Percentiles rank a stretch among this genome's conserved stretches.
These are phyloP conservation scores for Grigorovia jiainica DNA, from an alignment of 805 yeast genomes.

Conservation along the genomic window DNA sequence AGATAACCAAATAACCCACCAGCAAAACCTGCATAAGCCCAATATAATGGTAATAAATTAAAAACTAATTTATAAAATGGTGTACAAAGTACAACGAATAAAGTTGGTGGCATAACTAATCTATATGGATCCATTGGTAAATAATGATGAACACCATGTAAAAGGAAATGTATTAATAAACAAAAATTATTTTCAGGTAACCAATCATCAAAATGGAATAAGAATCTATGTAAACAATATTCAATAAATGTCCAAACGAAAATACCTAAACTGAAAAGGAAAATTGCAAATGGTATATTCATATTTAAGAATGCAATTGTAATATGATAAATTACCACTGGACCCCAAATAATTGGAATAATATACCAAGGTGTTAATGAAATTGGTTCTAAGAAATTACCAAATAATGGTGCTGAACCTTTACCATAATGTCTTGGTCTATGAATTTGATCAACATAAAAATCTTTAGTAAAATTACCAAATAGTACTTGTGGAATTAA, in stretches of 20 bases:
- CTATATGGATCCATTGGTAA: constrained; percentile 93
- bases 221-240: constrained; percentile 77
- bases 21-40: constrained; percentile 87
- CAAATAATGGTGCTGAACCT: constrained; percentile 93
- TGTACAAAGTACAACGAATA: constrained; percentile 58
- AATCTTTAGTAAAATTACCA: constrained; percentile 72
- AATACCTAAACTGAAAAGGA: constrained; percentile 69
- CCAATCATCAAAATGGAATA: constrained; percentile 84
- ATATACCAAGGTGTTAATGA: constrained; percentile 93
- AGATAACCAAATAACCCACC: constrained; percentile 95
- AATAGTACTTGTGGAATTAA: constrained; percentile 70
- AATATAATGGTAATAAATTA: constrained; percentile 61
- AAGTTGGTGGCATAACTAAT: constrained; percentile 92
- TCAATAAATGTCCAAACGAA: constrained; percentile 91
- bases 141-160: constrained; percentile 96
- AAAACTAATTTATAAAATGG: constrained; percentile 82
- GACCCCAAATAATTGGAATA: constrained; percentile 81
- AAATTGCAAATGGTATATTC: constrained; percentile 35
- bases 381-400: constrained; percentile 87
- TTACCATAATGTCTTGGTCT: constrained; percentile 97
- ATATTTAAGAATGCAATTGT: constrained; percentile 47
- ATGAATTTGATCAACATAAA: constrained; percentile 92
- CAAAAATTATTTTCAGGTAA: constrained; percentile 73
- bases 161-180: constrained; percentile 73
- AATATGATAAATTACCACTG: constrained; percentile 59